Evolutionary conservation across 345 rosid genomes (phyloP).

Genomic region (Mercurialis annua): DNA sequence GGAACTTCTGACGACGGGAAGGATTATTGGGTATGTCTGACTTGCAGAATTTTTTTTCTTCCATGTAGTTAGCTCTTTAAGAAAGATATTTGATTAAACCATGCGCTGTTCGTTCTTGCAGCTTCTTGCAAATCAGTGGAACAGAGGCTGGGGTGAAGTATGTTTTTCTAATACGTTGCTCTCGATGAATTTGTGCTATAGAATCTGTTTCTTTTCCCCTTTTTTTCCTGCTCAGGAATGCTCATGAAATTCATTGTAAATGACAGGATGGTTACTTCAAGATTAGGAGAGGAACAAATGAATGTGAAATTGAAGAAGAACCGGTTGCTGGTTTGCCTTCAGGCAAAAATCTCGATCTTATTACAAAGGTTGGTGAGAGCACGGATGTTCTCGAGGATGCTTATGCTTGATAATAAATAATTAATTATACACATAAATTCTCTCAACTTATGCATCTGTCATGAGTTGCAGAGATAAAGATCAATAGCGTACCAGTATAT

Average conservation of each 20-base stretch:
- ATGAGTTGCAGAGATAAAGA: background rate
- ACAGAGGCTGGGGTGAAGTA: conserved; percentile 92
- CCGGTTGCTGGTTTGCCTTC: conserved; percentile 85
- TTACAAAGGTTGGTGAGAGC: conserved; percentile 32
- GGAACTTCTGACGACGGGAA: conserved; percentile 81
- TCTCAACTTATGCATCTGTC: conserved; percentile 1
- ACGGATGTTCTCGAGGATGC: conserved; percentile 37
- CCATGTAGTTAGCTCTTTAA: background rate
- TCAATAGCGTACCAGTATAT: background rate
- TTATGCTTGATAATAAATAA: conserved; percentile 29
- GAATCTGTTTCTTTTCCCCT: background rate
- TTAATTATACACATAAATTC: background rate
- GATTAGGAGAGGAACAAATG: conserved; percentile 84
- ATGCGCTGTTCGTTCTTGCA: conserved; percentile 31
- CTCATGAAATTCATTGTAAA: background rate
- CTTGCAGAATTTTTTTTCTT: background rate
- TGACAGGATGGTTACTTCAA: conserved; percentile 87
- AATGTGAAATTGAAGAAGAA: conserved; percentile 83
- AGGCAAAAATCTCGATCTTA: conserved; percentile 62
- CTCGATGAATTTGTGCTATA: too few relatives aligned
- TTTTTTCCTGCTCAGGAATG: too few relatives aligned
- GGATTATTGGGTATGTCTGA: conserved; percentile 78
- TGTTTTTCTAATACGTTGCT: conserved; percentile 22
- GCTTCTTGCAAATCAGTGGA: conserved; percentile 98
- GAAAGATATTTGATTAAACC: conserved; percentile 3